Evolutionary conservation across 2,329 filamentous ascomycete genomes (phyloP).

Genomic region (Chalaropsis ovoidea): DNA sequence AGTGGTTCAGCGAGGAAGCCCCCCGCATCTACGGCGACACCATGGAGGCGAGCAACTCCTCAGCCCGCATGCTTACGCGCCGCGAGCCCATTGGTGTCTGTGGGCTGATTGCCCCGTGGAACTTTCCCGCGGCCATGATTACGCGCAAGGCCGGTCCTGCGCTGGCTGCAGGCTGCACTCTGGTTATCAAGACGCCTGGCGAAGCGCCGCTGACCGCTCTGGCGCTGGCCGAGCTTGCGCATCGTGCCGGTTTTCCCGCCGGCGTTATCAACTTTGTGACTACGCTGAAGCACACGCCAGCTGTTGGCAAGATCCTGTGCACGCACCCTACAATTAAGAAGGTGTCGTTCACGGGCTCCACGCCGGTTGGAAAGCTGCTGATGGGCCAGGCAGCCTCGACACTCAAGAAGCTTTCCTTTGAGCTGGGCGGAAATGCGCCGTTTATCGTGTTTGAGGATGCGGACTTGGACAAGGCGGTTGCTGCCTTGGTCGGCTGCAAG

Average conservation of each 20-base stretch:
- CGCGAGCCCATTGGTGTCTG: constrained; percentile 33
- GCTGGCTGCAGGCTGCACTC: constrained; percentile 61
- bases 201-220: constrained; percentile 85
- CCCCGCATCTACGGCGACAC: constrained; percentile 39
- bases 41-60: constrained; percentile 49
- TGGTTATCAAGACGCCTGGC: constrained; percentile 77
- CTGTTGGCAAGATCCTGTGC: constrained; percentile 53
- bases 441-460: constrained; percentile 70
- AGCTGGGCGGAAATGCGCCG: constrained; percentile 63
- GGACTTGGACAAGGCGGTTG: constrained; percentile 56
- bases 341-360: constrained; percentile 61
- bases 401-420: constrained; percentile 63
- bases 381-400: constrained; percentile 62
- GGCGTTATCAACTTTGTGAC: constrained; percentile 84
- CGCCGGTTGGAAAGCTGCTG: constrained; percentile 39
- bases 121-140: constrained; percentile 50
- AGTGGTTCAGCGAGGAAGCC: constrained; percentile 57
- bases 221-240: constrained; percentile 70
- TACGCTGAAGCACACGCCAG: constrained; percentile 62
- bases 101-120: constrained; percentile 38
- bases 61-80: constrained; percentile 41
- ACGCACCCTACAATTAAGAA: constrained; percentile 46
- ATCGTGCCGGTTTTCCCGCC: constrained; percentile 73
- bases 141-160: constrained; percentile 41
- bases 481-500: constrained; percentile 56